Evolutionary conservation across 2,329 filamentous ascomycete genomes (phyloP).

Genomic region (Ophiostoma pallidulum): DNA sequence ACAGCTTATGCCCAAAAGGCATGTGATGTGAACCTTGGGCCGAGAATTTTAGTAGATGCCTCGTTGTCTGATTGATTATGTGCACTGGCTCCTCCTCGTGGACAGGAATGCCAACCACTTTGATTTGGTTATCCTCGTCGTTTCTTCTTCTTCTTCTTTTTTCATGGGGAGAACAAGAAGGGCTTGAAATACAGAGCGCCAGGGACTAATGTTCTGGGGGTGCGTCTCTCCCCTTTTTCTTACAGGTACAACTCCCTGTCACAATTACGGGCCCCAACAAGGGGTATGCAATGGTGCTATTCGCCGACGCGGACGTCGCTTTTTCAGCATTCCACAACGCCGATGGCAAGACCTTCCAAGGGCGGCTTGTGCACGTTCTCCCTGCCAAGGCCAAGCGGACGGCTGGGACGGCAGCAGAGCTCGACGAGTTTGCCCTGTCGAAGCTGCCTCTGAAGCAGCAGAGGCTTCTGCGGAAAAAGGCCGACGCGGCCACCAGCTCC

Average conservation of each 20-base stretch:
- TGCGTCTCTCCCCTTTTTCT: too few species aligned
- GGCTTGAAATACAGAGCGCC: too few species aligned
- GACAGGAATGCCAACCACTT: constrained; percentile 3
- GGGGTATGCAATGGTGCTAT: constrained; percentile 85
- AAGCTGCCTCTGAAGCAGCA: constrained; percentile 93
- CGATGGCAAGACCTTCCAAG: constrained; percentile 84
- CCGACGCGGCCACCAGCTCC: constrained; percentile 63
- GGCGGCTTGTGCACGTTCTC: constrained; percentile 81
- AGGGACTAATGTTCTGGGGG: too few species aligned
- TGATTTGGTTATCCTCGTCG: neutral
- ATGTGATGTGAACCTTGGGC: constrained; percentile 81
- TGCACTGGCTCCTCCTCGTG: constrained; percentile 2
- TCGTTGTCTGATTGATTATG: constrained; percentile 70
- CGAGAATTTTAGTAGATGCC: constrained; percentile 99
- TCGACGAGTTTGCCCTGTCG: constrained; percentile 83
- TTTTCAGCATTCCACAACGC: constrained; percentile 68
- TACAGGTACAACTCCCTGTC: constrained; percentile 76
- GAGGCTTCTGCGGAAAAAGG: constrained; percentile 76
- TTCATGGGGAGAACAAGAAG: too few species aligned
- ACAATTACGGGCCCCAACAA: constrained; percentile 67
- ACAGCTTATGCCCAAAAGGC: constrained; percentile 86
- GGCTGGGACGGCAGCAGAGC: constrained; percentile 29
- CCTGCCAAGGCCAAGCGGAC: constrained; percentile 73
- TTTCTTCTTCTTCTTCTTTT: too few species aligned
- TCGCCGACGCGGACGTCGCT: constrained; percentile 60